Evolutionary conservation across 192 early-diverging fungal species (phyloP).

Genomic region (Phycomyces nitens): DNA sequence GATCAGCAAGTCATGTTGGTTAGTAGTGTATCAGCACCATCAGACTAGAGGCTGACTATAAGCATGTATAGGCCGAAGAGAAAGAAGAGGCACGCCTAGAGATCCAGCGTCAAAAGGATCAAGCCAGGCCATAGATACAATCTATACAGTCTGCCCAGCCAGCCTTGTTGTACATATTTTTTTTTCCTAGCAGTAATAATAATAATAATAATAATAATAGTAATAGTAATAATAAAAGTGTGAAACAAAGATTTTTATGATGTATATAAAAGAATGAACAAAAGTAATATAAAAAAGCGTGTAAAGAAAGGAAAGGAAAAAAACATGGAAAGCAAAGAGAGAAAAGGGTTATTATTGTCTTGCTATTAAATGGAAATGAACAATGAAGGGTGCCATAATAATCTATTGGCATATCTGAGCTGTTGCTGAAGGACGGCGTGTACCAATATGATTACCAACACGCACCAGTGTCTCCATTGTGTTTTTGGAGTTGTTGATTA

Average conservation of each 20-base stretch:
- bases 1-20: slow-evolving; percentile 65
- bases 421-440: background rate
- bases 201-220: slow-evolving; percentile 1
- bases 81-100: too few relatives aligned
- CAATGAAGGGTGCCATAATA: background rate
- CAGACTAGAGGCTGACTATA: background rate
- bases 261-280: background rate
- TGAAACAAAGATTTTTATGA: background rate
- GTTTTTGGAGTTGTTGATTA: slow-evolving; percentile 58
- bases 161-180: too few relatives aligned
- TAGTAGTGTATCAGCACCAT: slow-evolving; percentile 5
- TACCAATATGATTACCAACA: slow-evolving; percentile 18
- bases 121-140: too few relatives aligned
- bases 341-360: background rate
- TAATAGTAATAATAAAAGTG: background rate
- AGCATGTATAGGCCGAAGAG: background rate
- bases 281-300: background rate
- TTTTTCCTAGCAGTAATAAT: too few relatives aligned
- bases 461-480: slow-evolving; percentile 68
- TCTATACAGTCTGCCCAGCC: too few relatives aligned
- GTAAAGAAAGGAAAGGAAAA: too few relatives aligned
- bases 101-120: too few relatives aligned
- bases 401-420: background rate
- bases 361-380: background rate
- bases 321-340: too few relatives aligned